phyloP scores from a whole-genome alignment of 2,329 filamentous ascomycete genomes.

The Monosporascus cannonballus region DNA sequence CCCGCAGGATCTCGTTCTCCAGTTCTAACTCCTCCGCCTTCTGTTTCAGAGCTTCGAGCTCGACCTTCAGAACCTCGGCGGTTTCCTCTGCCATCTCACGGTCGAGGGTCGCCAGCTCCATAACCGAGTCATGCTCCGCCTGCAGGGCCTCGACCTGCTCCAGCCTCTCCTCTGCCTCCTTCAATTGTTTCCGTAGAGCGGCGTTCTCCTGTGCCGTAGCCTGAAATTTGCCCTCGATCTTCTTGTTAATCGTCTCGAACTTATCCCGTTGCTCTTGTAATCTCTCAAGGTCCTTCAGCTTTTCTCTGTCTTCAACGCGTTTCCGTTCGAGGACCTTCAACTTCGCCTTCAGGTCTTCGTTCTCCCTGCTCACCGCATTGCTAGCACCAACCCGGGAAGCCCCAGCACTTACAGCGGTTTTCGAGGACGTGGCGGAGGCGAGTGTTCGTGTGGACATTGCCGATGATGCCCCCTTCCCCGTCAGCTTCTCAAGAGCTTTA shows the following conservation, averaged over 20 bases:
- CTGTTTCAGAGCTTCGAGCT: conserved; percentile 69
- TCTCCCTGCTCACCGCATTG: conserved; percentile 55
- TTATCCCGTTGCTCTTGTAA: conserved; percentile 71
- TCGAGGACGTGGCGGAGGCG: conserved; percentile 27
- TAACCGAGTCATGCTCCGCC: conserved; percentile 74
- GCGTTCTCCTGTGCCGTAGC: conserved; percentile 73
- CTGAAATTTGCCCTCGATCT: conserved; percentile 83
- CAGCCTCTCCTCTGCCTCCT: conserved; percentile 65
- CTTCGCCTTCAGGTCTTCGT: conserved; percentile 86
- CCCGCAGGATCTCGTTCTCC: conserved; percentile 78
- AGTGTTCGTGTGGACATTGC: conserved; percentile 14
- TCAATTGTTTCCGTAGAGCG: conserved; percentile 70
- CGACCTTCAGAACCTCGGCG: conserved; percentile 72
- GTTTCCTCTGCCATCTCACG: conserved; percentile 95
- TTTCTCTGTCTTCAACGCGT: conserved; percentile 76
- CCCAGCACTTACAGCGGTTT: conserved; percentile 23
- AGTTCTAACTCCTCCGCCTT: conserved; percentile 80
- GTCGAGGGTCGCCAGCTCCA: conserved; percentile 85
- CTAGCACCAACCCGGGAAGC: conserved; percentile 36
- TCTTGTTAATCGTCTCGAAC: conserved; percentile 81
- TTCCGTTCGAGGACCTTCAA: conserved; percentile 84
- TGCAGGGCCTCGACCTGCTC: conserved; percentile 67
- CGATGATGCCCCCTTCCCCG: conserved; percentile 10
- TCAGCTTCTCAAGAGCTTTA: conserved; percentile 46
- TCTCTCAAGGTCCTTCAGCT: conserved; percentile 71